Evolutionary conservation across 495 filamentous ascomycete genomes (phyloP), one percentile per base, ranked within the genome.

Genomic region (Hamigera avellanea): DNA sequence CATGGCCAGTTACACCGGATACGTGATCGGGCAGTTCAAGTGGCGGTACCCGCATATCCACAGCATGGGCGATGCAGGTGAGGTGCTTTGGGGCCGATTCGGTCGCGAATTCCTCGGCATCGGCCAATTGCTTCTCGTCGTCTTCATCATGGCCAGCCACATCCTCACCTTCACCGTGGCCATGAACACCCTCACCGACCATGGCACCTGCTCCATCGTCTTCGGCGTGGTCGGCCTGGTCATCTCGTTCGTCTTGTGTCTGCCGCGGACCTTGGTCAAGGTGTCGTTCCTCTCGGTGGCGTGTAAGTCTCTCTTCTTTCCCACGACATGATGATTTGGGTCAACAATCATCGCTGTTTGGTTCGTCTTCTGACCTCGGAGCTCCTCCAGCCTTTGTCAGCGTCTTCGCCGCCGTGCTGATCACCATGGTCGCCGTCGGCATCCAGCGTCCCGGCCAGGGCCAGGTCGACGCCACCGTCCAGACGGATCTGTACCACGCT

Each of bases 61-160:
- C 43, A 70, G 73, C 48, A 76, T 83, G 42, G 72, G 74, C 10
- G 78, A 86, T 45, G 78, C 70, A 5, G 74, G 75, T 8, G 54
- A 67, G 17, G 46, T 85, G 33, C 61, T 82, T 36, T 61, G 72
- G 47, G 78, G 77, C 10, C 54, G 36, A 9, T 54, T 68, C 14
- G 77, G 78, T 0, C 72, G 73, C 30, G 72, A 77, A 42, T 37
- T 83, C 15, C 56, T 76, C 40, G 71, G 69, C 3, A 50, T 50
- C 32, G 74, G 71, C 42, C 76, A 79, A 43, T 53, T 69, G 7
- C 42, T 80, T 26, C 72, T 83, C 47, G 61, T 83, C 23, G 49
- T 77, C 32, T 83, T 86, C 59, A 69, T 79, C 40, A 76, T 80
- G 58, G 78, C 67, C 18, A 78, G 75, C n/a, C 82, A 86, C 45